A percentile compares a stretch with the other conserved stretches of the same genome.
These are phyloP conservation scores for Saturnispora diversa DNA, from an alignment of 805 yeast species.

Conservation along the genomic window DNA sequence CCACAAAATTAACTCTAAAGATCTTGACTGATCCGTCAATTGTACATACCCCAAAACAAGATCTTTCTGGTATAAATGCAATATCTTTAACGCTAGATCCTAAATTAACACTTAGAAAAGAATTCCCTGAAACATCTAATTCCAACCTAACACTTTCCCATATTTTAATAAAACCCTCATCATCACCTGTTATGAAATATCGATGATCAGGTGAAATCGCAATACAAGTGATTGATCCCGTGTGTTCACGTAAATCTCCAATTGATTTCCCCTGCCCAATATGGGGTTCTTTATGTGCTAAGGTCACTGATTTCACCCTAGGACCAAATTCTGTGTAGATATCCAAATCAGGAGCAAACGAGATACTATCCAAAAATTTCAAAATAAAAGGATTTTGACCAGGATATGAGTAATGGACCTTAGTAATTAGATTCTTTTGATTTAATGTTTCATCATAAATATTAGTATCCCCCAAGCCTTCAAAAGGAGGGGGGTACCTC, in stretches of 20 bases:
- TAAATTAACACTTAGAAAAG: conserved; percentile 40
- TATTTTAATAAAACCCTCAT: conserved; percentile 58
- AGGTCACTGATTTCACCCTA: conserved; percentile 9
- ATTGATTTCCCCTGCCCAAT: conserved; percentile 31
- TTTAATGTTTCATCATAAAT: conserved; percentile 23
- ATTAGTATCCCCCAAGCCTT: conserved; percentile 19
- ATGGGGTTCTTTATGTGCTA: neutral
- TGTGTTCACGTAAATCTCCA: conserved; percentile 56
- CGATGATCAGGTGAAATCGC: conserved; percentile 53
- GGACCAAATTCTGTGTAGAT: conserved; percentile 67
- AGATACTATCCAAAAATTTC: conserved; percentile 44
- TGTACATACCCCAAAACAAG: conserved; percentile 52
- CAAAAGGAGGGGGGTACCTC: conserved; percentile 15
- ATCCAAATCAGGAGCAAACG: conserved; percentile 47
- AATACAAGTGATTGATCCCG: conserved; percentile 48
- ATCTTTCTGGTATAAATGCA: conserved; percentile 43
- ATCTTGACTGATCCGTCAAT: conserved; percentile 38
- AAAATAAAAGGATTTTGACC: conserved; percentile 61
- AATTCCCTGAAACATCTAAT: conserved; percentile 46
- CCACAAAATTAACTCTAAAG: conserved; percentile 31
- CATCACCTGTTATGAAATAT: conserved; percentile 72
- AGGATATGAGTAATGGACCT: conserved; percentile 45
- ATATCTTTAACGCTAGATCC: conserved; percentile 44
- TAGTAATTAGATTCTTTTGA: conserved; percentile 22
- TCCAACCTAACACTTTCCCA: conserved; percentile 73